Evolutionary conservation across 179 eudicot genomes (phyloP).

Genomic region (Silene noctiflora): DNA sequence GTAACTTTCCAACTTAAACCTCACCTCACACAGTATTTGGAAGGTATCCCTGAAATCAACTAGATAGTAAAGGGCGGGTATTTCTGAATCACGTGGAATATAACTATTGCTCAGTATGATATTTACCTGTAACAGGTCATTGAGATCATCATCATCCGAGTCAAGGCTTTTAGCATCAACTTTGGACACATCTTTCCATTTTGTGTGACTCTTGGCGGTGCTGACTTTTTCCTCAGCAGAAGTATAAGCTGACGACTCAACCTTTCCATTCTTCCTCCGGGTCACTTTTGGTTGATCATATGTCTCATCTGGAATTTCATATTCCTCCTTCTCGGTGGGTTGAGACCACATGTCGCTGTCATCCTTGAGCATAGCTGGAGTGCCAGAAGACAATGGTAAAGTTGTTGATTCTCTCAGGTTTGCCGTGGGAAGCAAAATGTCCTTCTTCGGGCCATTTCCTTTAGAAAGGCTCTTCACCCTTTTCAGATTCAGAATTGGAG

Average conservation of each 20-base stretch:
- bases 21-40: background rate
- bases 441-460: conserved; percentile 49
- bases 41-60: background rate
- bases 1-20: background rate
- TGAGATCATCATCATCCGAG: conserved; percentile 66
- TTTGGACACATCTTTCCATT: conserved; percentile 54
- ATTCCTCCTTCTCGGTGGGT: conserved; percentile 53
- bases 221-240: conserved; percentile 54
- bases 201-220: conserved; percentile 52
- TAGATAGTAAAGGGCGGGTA: background rate
- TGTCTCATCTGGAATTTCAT: conserved; percentile 53
- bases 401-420: conserved; percentile 73
- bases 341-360: conserved; percentile 62
- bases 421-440: conserved; percentile 39
- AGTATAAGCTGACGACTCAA: conserved; percentile 40
- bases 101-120: background rate
- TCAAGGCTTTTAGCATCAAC: conserved; percentile 42
- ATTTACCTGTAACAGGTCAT: conserved; percentile 66
- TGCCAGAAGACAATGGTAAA: conserved; percentile 49
- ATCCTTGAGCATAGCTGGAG: conserved; percentile 50
- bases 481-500: conserved; percentile 14
- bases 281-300: conserved; percentile 64
- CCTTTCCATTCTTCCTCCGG: conserved; percentile 52
- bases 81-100: background rate
- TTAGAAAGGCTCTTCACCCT: conserved; percentile 70